Evolutionary conservation across 75 land plant genomes (phyloP), one percentile per base, ranked within the genome.

Genomic region (Selaginella moellendorffii): DNA sequence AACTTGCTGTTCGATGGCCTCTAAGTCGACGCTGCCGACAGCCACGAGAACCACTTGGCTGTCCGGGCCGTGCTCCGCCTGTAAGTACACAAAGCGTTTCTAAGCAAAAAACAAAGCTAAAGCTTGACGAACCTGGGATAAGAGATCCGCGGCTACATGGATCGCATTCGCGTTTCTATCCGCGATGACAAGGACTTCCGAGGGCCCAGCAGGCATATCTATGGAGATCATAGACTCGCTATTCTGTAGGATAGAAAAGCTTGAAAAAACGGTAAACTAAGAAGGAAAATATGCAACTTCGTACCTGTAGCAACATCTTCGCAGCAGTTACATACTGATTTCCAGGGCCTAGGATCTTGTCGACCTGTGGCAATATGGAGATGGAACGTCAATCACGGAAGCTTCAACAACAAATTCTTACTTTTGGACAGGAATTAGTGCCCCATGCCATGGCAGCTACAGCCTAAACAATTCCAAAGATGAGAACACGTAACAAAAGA

Each of bases 121-220:
- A n/a, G n/a, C n/a, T n/a, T n/a, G n/a, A n/a, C n/a, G n/a, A n/a
- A 95, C 99, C 99, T 95, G 99, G 27, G 99, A 95, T 19, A 95
- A 86, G 27, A 95, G 75, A 75, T 95, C 99, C 20, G 99, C 91
- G 65, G 99, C 99, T 24, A 95, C 76, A 73, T 90, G 91, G 56
- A 82, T 79, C 53, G 97, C 85, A 62, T 68, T 90, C 52, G 99
- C 83, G 76, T 79, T 61, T 54, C 78, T 80, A 62, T 95, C 99
- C 58, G 99, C 99, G 64, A 95, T 95, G 25, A 95, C 99, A 0
- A 95, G 72, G 53, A 95, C 99, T 66, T 95, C 99, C 54, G 99
- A 95, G 65, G 99, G 99, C 5, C 99, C 99, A 52, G 99, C 99
- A 58, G 99, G 97, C 99, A 95, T 95, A 69, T 95, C 99, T 53